phyloP scores from a whole-genome alignment of 148 eudicot genomes.

The Camellia sinensis region DNA sequence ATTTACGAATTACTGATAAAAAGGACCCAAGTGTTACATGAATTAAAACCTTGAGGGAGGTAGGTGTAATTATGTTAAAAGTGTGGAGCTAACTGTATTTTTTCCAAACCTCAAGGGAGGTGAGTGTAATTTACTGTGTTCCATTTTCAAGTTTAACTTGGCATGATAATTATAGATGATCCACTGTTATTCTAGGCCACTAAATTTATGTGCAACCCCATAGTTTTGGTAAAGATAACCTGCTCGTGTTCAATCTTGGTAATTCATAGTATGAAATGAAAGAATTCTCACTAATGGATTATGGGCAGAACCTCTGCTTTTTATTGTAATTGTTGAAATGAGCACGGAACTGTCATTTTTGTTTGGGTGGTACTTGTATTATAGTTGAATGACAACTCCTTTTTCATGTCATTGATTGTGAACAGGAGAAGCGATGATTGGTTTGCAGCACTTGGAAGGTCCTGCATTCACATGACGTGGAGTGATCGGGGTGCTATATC shows the following conservation, averaged over 20 bases:
- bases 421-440: constrained; percentile 86
- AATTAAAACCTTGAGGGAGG: too few species aligned
- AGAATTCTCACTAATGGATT: background rate
- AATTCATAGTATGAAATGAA: background rate
- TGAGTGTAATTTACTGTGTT: too few species aligned
- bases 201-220: background rate
- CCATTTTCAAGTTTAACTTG: too few species aligned
- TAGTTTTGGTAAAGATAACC: background rate
- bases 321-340: background rate
- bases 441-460: constrained; percentile 83
- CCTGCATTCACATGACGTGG: constrained; percentile 97
- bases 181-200: too few species aligned
- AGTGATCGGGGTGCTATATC: constrained; percentile 94
- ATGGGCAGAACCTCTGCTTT: background rate
- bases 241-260: too few species aligned
- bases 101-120: too few species aligned
- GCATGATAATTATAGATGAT: too few species aligned
- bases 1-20: too few species aligned
- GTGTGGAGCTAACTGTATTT: too few species aligned
- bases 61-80: too few species aligned
- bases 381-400: background rate
- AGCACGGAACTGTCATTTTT: background rate
- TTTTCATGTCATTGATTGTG: constrained; percentile 18
- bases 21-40: too few species aligned
- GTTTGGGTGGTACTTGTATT: constrained; percentile 8